phyloP scores from a whole-genome alignment of 495 filamentous ascomycete species.

The Umbilicaria muhlenbergii region DNA sequence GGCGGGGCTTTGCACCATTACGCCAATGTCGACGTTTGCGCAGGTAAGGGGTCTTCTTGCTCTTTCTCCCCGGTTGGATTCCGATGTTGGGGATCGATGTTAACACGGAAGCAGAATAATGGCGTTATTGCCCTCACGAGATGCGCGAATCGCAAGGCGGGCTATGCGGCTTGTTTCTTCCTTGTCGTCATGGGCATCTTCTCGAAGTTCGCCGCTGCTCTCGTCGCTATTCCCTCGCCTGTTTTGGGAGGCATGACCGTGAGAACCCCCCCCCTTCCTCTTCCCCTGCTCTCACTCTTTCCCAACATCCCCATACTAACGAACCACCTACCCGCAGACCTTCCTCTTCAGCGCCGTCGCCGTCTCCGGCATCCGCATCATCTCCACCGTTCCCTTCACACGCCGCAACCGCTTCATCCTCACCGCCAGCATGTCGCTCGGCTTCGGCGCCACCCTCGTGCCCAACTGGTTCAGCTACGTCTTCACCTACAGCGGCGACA shows the following conservation, averaged over 20 bases:
- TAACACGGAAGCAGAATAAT: constrained; percentile 67
- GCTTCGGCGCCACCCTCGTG: constrained; percentile 69
- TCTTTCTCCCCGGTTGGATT: constrained; percentile 6
- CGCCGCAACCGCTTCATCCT: constrained; percentile 80
- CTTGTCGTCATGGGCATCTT: constrained; percentile 81
- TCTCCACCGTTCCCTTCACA: constrained; percentile 61
- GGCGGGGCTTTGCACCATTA: constrained; percentile 70
- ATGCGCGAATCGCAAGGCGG: constrained; percentile 78
- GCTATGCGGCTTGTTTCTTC: constrained; percentile 65
- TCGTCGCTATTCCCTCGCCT: constrained; percentile 65
- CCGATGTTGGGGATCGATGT: background rate
- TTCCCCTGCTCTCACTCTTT: too few species aligned
- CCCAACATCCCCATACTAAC: too few species aligned
- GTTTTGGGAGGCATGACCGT: constrained; percentile 81
- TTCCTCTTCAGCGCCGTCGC: constrained; percentile 79
- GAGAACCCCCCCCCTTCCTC: too few species aligned
- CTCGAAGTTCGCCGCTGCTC: constrained; percentile 79
- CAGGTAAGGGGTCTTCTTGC: background rate
- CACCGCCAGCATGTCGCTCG: constrained; percentile 59
- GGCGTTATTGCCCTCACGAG: constrained; percentile 80
- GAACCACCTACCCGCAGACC: constrained; percentile 19
- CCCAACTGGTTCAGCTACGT: constrained; percentile 62
- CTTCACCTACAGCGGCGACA: constrained; percentile 58
- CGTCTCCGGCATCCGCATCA: constrained; percentile 75
- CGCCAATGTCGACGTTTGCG: constrained; percentile 50